Evolutionary conservation across 805 yeast genomes (phyloP).

Genomic region (Cyberlindnera subsufficiens): DNA sequence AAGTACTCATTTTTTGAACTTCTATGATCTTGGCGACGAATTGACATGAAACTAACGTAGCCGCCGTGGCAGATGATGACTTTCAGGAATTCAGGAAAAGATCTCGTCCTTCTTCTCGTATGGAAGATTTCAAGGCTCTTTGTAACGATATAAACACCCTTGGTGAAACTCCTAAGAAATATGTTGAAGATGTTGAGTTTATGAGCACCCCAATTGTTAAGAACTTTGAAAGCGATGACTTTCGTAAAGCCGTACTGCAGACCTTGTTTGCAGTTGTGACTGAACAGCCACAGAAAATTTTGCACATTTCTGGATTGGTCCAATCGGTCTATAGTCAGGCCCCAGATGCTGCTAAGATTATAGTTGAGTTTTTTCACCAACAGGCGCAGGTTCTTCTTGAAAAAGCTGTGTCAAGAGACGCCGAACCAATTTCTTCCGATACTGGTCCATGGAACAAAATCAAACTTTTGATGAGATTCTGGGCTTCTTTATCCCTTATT

Average conservation of each 20-base stretch:
- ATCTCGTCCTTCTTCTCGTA: slow-evolving; percentile 36
- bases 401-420: slow-evolving; percentile 20
- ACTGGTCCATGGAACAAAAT: slow-evolving; percentile 64
- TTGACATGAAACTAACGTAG: slow-evolving; percentile 1
- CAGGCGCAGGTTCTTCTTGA: slow-evolving; percentile 54
- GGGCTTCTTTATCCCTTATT: slow-evolving; percentile 61
- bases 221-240: slow-evolving; percentile 58
- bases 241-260: slow-evolving; percentile 52
- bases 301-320: slow-evolving; percentile 62
- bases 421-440: slow-evolving; percentile 24
- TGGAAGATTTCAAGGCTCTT: slow-evolving; percentile 40
- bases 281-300: slow-evolving; percentile 90
- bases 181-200: slow-evolving; percentile 58
- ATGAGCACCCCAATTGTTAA: slow-evolving; percentile 61
- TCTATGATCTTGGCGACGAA: too few species aligned
- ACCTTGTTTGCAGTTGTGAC: slow-evolving; percentile 63
- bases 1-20: slow-evolving; percentile 3
- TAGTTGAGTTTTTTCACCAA: slow-evolving; percentile 63
- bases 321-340: slow-evolving; percentile 60
- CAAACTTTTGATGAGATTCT: slow-evolving; percentile 65
- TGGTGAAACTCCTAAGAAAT: slow-evolving; percentile 47
- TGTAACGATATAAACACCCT: slow-evolving; percentile 48
- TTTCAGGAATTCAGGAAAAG: slow-evolving; percentile 21
- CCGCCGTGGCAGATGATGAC: slow-evolving; percentile 17
- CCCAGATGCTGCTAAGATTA: slow-evolving; percentile 59